Conservation (phyloP, 139 green algal genomes). For the Volvox africanus region DNA sequence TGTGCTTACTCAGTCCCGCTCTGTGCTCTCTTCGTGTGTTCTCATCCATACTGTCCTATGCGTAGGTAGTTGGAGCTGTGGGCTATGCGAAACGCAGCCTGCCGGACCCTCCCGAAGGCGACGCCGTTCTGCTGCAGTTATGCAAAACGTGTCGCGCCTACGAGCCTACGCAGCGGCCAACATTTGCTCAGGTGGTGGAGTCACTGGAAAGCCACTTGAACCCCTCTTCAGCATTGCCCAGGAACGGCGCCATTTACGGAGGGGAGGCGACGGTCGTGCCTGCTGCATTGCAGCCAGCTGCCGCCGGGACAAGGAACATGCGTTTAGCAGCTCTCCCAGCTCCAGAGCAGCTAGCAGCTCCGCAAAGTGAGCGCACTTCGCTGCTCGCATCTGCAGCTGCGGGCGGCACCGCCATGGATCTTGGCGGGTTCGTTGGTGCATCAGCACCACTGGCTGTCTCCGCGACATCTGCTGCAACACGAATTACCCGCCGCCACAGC, state of each 20-base stretch:
- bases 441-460: background rate
- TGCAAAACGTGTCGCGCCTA: conserved; percentile 44
- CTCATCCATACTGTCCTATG: too few species aligned
- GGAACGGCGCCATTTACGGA: background rate
- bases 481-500: conserved; percentile 5
- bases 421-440: background rate
- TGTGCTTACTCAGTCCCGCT: too few species aligned
- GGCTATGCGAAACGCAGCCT: conserved; percentile 46
- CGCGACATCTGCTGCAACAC: background rate
- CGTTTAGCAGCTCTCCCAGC: background rate
- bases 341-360: background rate
- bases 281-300: too few species aligned
- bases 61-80: conserved; percentile 53
- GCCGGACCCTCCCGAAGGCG: conserved; percentile 15
- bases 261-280: background rate
- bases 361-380: background rate
- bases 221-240: background rate
- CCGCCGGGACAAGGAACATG: background rate
- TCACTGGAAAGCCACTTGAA: conserved; percentile 37
- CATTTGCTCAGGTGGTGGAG: conserved; percentile 39
- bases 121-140: conserved; percentile 40
- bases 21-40: too few species aligned
- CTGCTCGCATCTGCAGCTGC: background rate
- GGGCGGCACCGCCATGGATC: background rate
- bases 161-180: conserved; percentile 46